A percentile compares a stretch with the other conserved stretches of the same genome.
Conservation (phyloP, 2,329 filamentous ascomycete genomes). For the Sporothrix euskadiensis region DNA sequence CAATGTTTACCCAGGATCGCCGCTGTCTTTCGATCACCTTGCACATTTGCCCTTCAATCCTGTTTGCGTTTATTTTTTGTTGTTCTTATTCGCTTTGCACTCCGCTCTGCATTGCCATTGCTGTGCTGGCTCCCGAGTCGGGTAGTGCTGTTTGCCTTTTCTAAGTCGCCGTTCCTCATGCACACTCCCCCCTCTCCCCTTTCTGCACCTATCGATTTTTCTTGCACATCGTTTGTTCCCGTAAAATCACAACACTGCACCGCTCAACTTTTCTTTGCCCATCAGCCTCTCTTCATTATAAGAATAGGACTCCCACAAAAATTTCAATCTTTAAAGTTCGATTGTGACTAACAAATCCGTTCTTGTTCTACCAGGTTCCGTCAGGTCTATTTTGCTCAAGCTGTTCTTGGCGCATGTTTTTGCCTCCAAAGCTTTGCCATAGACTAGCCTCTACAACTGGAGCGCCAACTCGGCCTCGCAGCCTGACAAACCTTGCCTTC, state of each 20-base stretch:
- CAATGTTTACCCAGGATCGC: neutral
- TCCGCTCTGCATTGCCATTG: neutral
- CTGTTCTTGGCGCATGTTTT: neutral
- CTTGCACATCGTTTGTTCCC: neutral
- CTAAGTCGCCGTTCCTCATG: neutral
- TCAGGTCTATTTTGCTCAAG: neutral
- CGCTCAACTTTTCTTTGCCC: neutral
- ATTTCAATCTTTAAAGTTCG: neutral
- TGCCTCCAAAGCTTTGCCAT: neutral
- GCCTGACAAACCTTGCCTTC: neutral
- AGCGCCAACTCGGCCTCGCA: neutral
- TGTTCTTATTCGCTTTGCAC: neutral
- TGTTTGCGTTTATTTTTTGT: neutral
- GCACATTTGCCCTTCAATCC: neutral
- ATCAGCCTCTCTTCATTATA: neutral
- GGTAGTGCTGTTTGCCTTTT: slow-evolving; percentile 4
- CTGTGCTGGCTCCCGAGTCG: slow-evolving; percentile 2
- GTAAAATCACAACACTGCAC: neutral
- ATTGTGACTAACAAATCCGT: slow-evolving; percentile 6
- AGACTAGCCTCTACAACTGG: neutral
- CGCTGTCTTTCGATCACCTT: neutral
- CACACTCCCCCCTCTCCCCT: neutral
- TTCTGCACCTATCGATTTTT: neutral
- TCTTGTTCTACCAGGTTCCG: neutral
- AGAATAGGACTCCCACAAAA: slow-evolving; percentile 4